Evolutionary conservation across 164 flowering plant genomes (phyloP).

Genomic region (Magnolia sinica): DNA sequence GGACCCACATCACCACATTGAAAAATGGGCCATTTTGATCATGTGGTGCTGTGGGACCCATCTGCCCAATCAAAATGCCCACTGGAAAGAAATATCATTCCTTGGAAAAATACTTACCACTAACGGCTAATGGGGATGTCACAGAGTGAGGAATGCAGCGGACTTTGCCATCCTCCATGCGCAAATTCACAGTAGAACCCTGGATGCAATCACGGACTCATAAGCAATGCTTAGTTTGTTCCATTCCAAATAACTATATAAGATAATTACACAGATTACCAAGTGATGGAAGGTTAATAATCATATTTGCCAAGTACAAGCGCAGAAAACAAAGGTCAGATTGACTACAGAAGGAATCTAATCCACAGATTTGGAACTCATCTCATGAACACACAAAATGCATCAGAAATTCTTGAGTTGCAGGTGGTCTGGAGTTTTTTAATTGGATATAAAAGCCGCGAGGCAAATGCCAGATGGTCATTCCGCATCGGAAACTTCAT

Average conservation of each 20-base stretch:
- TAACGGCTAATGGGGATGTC: slow-evolving; percentile 79
- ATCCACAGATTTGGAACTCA: no score
- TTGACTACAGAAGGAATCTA: no score
- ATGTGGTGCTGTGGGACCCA: background rate
- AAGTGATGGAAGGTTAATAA: background rate
- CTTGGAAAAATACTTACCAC: slow-evolving; percentile 47
- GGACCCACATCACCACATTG: background rate
- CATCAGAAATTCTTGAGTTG: background rate
- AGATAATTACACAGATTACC: background rate
- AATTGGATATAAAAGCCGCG: no score
- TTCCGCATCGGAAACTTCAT: slow-evolving; percentile 65
- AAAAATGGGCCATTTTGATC: background rate
- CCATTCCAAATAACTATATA: background rate
- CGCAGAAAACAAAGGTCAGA: background rate
- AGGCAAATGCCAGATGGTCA: slow-evolving; percentile 16
- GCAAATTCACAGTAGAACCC: slow-evolving; percentile 54
- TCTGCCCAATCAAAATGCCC: no score
- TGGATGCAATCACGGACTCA: slow-evolving; percentile 21
- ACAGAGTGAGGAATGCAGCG: slow-evolving; percentile 71
- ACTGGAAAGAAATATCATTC: background rate
- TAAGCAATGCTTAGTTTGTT: slow-evolving; percentile 3
- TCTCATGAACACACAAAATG: background rate
- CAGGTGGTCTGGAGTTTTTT: background rate
- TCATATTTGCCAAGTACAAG: background rate
- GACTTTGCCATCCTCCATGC: slow-evolving; percentile 60